Evolutionary conservation across 768 basidiomycete genomes (phyloP).

Genomic region (Trametes cinnabarina): DNA sequence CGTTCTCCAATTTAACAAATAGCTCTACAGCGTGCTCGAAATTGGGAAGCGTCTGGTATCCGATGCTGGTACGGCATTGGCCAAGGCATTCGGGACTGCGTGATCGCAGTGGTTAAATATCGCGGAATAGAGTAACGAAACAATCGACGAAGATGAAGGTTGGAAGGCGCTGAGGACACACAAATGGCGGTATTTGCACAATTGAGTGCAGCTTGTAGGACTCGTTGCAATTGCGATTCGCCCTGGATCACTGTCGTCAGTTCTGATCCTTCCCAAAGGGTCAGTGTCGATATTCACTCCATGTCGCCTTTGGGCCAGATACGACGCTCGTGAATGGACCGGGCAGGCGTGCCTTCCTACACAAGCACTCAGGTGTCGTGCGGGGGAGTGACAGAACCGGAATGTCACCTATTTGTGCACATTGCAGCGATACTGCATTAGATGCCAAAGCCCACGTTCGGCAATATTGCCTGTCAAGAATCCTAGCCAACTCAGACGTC

Average conservation of each 20-base stretch:
- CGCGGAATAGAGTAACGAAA: too few species aligned
- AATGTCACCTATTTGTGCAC: background rate
- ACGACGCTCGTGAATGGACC: background rate
- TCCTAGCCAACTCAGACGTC: background rate
- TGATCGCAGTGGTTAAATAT: background rate
- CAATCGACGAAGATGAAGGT: too few species aligned
- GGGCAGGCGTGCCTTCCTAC: background rate
- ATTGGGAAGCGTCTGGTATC: conserved; percentile 38
- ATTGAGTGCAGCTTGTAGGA: too few species aligned
- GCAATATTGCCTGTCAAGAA: background rate
- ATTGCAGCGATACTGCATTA: background rate
- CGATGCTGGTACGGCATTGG: conserved; percentile 38
- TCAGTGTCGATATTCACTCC: background rate
- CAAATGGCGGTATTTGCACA: too few species aligned
- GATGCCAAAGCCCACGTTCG: too few species aligned
- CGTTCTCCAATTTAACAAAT: background rate
- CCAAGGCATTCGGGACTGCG: conserved; percentile 30
- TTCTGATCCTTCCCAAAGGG: background rate
- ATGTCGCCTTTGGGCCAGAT: background rate
- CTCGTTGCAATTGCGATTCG: too few species aligned
- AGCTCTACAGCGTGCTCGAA: conserved; percentile 34
- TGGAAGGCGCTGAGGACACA: too few species aligned
- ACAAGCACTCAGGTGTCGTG: conserved; percentile 3
- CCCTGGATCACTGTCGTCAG: too few species aligned
- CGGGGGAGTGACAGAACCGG: background rate